Evolutionary conservation across 2,329 filamentous ascomycete species (phyloP), one percentile per base, ranked within the genome.

Genomic region (Lojkania enalia): DNA sequence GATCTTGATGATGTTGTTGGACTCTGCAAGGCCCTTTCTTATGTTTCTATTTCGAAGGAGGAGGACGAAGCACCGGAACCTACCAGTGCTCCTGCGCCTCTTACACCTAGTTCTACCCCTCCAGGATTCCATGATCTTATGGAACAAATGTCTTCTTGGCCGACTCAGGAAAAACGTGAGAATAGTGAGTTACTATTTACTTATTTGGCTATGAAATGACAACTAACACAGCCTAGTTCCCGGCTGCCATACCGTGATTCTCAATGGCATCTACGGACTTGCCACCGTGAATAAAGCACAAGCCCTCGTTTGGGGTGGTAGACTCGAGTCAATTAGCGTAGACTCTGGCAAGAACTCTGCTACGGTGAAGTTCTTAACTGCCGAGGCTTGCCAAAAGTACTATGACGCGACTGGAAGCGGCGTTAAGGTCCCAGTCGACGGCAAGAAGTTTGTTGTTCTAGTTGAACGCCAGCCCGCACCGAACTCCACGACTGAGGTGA

Each of bases 401-500:
- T 61, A 61, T 39, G 42, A 60, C 7, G 63, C 53, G 1, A 71
- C 69, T 0, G 51, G 54, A 11, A 71, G 71, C 32, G 68, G 68
- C 3, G 64, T 71, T 20, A 46, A 20, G 19, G 23, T 60, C 2
- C 51, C 53, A 1, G 55, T 50, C 1, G 45, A 52, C 5, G 42
- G 33, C 11, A 59, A 57, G 25, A 57, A 51, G 20, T 37, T 44
- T 0, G 14, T 66, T 3, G 39, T 71, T 21, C 58, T 59, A 13
- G 65, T 70, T 3, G 60, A 70, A 44, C 52, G 53, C 35, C 42
- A 49, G 14, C 46, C 54, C 3, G 57, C 51, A 0, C 61, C 60
- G 1, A 59, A 57, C 33, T 67, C 65, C 2, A 56, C 72, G 46
- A 72, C 72, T 44, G 71, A 72, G 7, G 60, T 72, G 20, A 60